Evolutionary conservation across 1,284 basidiomycete genomes (phyloP), one percentile per base, ranked within the genome.

Genomic region (Bjerkandera adusta): DNA sequence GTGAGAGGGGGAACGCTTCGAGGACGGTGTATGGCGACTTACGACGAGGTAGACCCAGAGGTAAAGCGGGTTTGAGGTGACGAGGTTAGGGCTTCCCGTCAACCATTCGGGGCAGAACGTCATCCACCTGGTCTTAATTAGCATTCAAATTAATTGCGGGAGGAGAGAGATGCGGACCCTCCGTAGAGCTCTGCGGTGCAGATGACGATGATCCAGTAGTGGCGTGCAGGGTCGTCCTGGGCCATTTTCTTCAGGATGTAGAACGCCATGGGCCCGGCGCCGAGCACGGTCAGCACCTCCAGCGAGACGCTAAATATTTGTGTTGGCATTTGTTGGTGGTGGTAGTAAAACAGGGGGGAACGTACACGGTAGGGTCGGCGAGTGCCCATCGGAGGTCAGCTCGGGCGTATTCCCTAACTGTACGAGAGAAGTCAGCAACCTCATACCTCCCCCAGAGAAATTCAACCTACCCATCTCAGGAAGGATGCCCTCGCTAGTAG

Each of bases 31-130:
- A 15, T 27, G 13, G n/a, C 26, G 2, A 68, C 71, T 46, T 49
- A 74, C 72, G 37, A 72, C 50, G 34, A 75, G 69, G 55, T 74
- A 74, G 2, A 73, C 70, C 68, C 69, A 76, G 45, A 73, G 61
- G 53, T 70, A 70, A 25, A 75, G 66, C 36, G 71, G 66, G 56
- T 90, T 87, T 1, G 81, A 83, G 0, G 80, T 87, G 57, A 85
- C 74, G 47, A 92, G 66, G 57, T 75, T 84, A 1, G 81, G 79
- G 54, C 79, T 86, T 26, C 85, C 88, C 1, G 77, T 83, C 47
- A 92, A 67, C 89, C 89, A 92, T 64, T 91, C 87, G 1, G 88
- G 89, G 58, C 80, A 83, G 67, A 90, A 90, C 3, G 86, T 91
- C 86, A 91, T 89, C 81, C 81, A 89, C 21, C 85, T 86, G 43